Conservation (phyloP, 768 basidiomycete genomes). For the Collybia nuda region DNA sequence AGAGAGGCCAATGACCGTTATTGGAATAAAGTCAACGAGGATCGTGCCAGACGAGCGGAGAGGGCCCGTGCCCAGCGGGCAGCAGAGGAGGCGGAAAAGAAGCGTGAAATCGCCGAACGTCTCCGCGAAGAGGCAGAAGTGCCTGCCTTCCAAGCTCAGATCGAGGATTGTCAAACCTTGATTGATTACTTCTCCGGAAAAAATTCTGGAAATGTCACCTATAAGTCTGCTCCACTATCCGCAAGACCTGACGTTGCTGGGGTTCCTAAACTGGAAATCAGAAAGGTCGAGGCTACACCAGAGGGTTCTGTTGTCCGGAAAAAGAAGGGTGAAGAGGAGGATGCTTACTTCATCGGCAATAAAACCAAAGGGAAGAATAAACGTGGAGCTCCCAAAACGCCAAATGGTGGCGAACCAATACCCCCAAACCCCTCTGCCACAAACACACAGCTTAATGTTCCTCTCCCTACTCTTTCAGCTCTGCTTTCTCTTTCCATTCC, state of each 20-base stretch:
- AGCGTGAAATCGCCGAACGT: slow-evolving; percentile 73
- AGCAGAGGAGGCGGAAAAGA: slow-evolving; percentile 77
- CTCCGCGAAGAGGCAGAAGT: slow-evolving; percentile 87
- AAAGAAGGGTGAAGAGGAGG: slow-evolving; percentile 91
- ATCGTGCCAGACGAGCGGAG: slow-evolving; percentile 82
- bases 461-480: slow-evolving; percentile 84
- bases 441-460: slow-evolving; percentile 59
- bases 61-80: slow-evolving; percentile 70
- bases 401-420: slow-evolving; percentile 31
- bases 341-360: slow-evolving; percentile 73
- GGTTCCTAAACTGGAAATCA: slow-evolving; percentile 79
- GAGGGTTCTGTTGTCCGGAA: slow-evolving; percentile 77
- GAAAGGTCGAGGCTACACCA: slow-evolving; percentile 74
- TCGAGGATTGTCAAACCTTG: slow-evolving; percentile 95
- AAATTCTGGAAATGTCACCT: slow-evolving; percentile 40
- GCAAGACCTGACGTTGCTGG: slow-evolving; percentile 50
- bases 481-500: slow-evolving; percentile 88
- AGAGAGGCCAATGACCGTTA: slow-evolving; percentile 83
- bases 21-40: slow-evolving; percentile 85
- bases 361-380: slow-evolving; percentile 69
- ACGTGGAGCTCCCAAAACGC: slow-evolving; percentile 44
- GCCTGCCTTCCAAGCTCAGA: slow-evolving; percentile 90
- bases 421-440: slow-evolving; percentile 22
- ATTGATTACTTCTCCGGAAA: slow-evolving; percentile 83
- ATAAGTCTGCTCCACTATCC: slow-evolving; percentile 39